Evolutionary conservation across 345 rosid genomes (phyloP).

Genomic region (Citrus hindsii): DNA sequence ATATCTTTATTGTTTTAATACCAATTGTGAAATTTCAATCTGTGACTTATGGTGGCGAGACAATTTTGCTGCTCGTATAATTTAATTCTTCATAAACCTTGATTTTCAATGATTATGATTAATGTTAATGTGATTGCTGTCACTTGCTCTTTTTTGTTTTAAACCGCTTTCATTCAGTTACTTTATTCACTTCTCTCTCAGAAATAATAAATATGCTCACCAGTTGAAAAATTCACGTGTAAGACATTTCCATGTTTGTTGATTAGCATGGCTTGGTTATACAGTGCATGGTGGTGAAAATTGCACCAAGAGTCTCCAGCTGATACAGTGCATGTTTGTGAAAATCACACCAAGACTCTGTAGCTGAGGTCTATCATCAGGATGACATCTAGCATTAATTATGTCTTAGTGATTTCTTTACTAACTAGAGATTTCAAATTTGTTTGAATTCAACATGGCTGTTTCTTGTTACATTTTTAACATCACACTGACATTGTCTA

Average conservation of each 20-base stretch:
- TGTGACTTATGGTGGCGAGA: too few relatives aligned
- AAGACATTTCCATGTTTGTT: background rate
- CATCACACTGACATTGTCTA: slow-evolving; percentile 20
- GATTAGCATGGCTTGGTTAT: background rate
- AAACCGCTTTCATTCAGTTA: background rate
- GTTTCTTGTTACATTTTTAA: slow-evolving; percentile 2
- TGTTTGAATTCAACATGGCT: slow-evolving; percentile 4
- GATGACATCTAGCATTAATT: background rate
- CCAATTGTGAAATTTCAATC: background rate
- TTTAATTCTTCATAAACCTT: too few relatives aligned
- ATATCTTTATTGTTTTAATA: background rate
- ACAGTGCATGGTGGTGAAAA: background rate
- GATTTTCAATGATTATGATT: too few relatives aligned
- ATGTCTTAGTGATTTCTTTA: background rate
- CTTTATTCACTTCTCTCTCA: background rate
- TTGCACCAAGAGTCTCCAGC: background rate
- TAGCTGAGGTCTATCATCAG: background rate
- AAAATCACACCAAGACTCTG: background rate
- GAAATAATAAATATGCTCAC: background rate
- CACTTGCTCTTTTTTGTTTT: background rate
- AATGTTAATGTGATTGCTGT: too few relatives aligned
- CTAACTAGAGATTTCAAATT: background rate
- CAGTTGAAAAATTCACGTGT: background rate
- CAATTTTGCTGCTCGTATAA: background rate
- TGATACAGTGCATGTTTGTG: background rate